phyloP scores from a whole-genome alignment of 2,329 filamentous ascomycete species.

The Fusarium zealandicum region DNA sequence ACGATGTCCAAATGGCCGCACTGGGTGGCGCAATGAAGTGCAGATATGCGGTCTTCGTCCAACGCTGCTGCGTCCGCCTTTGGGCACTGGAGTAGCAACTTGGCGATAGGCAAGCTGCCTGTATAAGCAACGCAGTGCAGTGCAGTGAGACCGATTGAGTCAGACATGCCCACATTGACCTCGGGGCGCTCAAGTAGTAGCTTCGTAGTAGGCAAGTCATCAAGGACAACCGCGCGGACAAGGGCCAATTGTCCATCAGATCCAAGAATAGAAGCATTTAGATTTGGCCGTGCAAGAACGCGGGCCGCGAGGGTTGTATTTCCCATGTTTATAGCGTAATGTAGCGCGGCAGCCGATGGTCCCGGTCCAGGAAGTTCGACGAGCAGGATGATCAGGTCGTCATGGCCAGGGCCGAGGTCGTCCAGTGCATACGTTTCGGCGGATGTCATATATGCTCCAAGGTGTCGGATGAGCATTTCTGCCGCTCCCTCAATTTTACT shows the following conservation, averaged over 20 bases:
- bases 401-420: not conserved
- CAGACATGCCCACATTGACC: not conserved
- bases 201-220: not conserved
- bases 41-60: no score
- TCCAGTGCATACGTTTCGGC: not conserved
- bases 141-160: not conserved
- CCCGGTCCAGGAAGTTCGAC: not conserved
- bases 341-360: conserved; percentile 1
- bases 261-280: conserved; percentile 5
- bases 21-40: not conserved
- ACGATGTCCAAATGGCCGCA: not conserved
- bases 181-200: conserved; percentile 11
- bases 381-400: conserved; percentile 4
- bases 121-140: no score
- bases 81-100: no score
- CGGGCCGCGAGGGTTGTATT: conserved; percentile 1
- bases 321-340: not conserved
- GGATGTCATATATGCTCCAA: conserved; percentile 10
- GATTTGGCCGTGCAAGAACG: conserved; percentile 9
- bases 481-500: not conserved
- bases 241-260: conserved; percentile 1
- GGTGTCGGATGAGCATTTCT: conserved; percentile 9
- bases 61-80: no score
- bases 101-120: no score
- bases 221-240: not conserved